Conservation (phyloP, 2,329 filamentous ascomycete genomes). For the Colletotrichum agaves region DNA sequence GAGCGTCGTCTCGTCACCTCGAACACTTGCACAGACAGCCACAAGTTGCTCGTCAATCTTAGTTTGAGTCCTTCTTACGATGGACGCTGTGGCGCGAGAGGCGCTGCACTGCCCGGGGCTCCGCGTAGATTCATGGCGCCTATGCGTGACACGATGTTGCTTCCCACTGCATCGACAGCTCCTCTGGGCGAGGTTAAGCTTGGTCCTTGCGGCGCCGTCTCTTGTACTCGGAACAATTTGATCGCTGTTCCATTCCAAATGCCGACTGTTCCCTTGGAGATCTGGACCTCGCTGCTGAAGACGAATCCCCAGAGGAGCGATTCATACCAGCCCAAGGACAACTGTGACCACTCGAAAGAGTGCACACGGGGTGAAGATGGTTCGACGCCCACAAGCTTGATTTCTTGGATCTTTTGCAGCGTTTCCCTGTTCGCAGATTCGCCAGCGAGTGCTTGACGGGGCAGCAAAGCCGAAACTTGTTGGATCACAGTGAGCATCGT, state of each 20-base stretch:
- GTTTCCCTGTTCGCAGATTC: conserved; percentile 58
- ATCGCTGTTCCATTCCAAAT: conserved; percentile 94
- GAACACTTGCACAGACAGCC: too few relatives aligned
- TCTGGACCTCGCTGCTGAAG: conserved; percentile 89
- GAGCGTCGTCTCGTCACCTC: background rate
- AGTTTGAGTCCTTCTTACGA: background rate
- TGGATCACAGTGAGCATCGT: conserved; percentile 83
- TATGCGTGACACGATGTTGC: conserved; percentile 87
- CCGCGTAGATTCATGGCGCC: conserved; percentile 80
- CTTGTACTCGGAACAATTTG: conserved; percentile 89
- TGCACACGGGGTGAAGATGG: conserved; percentile 81
- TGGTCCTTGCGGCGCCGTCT: conserved; percentile 82
- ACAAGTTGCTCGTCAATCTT: background rate
- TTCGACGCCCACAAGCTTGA: conserved; percentile 78
- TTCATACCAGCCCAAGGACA: conserved; percentile 95
- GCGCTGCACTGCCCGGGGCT: conserved; percentile 41
- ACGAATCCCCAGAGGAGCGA: conserved; percentile 93
- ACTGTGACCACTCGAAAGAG: conserved; percentile 92
- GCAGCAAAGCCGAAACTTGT: conserved; percentile 68
- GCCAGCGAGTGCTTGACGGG: conserved; percentile 58
- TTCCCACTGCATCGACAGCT: conserved; percentile 92
- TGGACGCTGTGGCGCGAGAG: conserved; percentile 22
- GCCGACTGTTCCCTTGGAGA: conserved; percentile 86
- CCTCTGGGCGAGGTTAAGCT: conserved; percentile 86
- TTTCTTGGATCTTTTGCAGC: conserved; percentile 66